phyloP scores from a whole-genome alignment of 176 grass and related monocot species.

The Paspalum notatum region DNA sequence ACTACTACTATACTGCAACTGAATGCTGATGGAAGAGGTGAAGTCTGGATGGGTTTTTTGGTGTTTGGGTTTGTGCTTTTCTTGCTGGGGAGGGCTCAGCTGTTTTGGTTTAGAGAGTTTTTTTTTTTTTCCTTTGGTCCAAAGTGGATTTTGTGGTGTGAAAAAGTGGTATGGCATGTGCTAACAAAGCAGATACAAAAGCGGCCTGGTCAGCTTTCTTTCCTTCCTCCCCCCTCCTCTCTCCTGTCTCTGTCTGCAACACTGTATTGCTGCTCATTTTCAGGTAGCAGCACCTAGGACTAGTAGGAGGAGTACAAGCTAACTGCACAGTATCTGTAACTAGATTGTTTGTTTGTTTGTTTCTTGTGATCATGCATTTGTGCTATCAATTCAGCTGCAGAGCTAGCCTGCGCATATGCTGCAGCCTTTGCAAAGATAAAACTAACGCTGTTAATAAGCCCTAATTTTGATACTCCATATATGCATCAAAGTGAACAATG shows the following conservation, averaged over 20 bases:
- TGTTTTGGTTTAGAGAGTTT: conserved; percentile 16
- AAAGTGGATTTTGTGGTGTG: conserved; percentile 65
- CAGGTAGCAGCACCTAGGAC: conserved; percentile 32
- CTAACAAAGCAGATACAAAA: conserved; percentile 68
- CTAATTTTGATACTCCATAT: background rate
- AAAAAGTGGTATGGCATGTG: conserved; percentile 71
- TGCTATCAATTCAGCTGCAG: background rate
- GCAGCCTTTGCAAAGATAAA: conserved; percentile 35
- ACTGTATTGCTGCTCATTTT: conserved; percentile 30
- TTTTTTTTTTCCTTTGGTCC: conserved; percentile 42
- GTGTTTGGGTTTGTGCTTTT: conserved; percentile 64
- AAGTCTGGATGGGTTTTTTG: conserved; percentile 20
- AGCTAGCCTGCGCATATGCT: background rate
- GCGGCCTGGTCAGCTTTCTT: conserved; percentile 41
- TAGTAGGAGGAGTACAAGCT: background rate
- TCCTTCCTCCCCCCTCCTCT: conserved; percentile 19
- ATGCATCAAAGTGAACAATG: conserved; percentile 38
- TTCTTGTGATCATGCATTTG: conserved; percentile 32
- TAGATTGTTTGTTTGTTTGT: conserved; percentile 54
- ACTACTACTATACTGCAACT: background rate
- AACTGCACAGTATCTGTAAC: conserved; percentile 43
- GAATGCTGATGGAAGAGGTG: background rate
- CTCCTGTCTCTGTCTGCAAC: conserved; percentile 9
- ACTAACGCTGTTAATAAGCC: background rate
- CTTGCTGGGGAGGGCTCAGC: conserved; percentile 64